Conservation (phyloP, 306 rosid species). For the Acacia confusa region DNA sequence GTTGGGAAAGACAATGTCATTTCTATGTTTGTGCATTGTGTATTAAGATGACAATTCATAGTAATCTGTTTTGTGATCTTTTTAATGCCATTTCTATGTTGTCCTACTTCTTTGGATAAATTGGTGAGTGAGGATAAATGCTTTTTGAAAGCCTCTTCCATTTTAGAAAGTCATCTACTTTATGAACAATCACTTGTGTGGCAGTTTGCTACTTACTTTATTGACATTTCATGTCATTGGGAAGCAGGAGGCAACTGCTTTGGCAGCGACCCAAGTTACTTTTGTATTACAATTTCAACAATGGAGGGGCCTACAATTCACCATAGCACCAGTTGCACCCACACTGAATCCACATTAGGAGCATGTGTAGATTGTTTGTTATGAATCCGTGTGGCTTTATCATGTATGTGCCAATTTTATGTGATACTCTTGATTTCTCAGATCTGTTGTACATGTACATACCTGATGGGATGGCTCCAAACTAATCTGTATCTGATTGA, state of each 20-base stretch:
- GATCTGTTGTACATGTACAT: slow-evolving; percentile 24
- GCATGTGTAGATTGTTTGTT: slow-evolving; percentile 46
- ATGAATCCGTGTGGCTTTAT: slow-evolving; percentile 12
- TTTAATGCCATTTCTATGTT: too few relatives aligned
- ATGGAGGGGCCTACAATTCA: slow-evolving; percentile 76
- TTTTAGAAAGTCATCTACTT: not conserved
- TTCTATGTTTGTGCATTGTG: too few relatives aligned
- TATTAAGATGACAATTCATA: too few relatives aligned
- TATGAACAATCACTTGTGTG: slow-evolving; percentile 4
- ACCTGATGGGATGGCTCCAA: slow-evolving; percentile 14
- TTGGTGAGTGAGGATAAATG: slow-evolving; percentile 6
- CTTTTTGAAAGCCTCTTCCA: slow-evolving; percentile 1
- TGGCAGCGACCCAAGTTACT: slow-evolving; percentile 99
- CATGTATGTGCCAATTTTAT: slow-evolving; percentile 14
- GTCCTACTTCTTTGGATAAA: too few relatives aligned
- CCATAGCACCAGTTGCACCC: slow-evolving; percentile 75
- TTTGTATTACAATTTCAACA: slow-evolving; percentile 89
- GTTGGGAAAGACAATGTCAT: too few relatives aligned
- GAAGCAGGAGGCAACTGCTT: slow-evolving; percentile 86
- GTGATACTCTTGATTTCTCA: slow-evolving; percentile 31
- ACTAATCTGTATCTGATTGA: not conserved
- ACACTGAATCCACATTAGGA: slow-evolving; percentile 57
- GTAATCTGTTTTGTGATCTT: too few relatives aligned
- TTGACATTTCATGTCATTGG: slow-evolving; percentile 18
- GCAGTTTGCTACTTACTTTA: slow-evolving; percentile 9